These are phyloP conservation scores for Talaromyces trachyspermus DNA, from an alignment of 495 filamentous ascomycete species.

Conservation along the genomic window DNA sequence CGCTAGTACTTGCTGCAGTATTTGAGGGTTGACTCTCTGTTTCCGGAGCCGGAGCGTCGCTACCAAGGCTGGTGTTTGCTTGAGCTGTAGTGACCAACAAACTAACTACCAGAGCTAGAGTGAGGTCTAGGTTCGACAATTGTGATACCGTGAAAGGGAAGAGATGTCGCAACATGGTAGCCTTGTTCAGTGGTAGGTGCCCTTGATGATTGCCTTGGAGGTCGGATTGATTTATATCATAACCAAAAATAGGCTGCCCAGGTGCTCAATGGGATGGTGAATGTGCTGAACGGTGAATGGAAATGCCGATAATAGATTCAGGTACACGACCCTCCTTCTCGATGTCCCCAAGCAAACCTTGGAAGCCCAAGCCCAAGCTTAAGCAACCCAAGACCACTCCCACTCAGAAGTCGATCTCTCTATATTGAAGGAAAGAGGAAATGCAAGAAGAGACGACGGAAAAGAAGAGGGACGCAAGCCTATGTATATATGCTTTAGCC, in stretches of 20 bases:
- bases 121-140: background rate
- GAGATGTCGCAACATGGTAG: background rate
- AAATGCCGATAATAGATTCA: no score
- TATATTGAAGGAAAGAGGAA: background rate
- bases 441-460: background rate
- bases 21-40: background rate
- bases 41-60: slow-evolving; percentile 1
- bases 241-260: no score
- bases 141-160: background rate
- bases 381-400: no score
- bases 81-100: background rate
- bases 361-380: background rate
- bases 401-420: background rate
- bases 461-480: background rate
- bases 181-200: no score
- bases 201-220: no score
- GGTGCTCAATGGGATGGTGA: no score
- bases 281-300: no score
- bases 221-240: no score
- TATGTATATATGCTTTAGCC: no score
- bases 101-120: slow-evolving; percentile 2
- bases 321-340: no score
- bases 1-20: slow-evolving; percentile 4
- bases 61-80: background rate
- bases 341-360: slow-evolving; percentile 3